Percentiles rank a stretch among this genome's conserved stretches.
Conservation (phyloP, 768 basidiomycete species). For the Serendipita sp. region DNA sequence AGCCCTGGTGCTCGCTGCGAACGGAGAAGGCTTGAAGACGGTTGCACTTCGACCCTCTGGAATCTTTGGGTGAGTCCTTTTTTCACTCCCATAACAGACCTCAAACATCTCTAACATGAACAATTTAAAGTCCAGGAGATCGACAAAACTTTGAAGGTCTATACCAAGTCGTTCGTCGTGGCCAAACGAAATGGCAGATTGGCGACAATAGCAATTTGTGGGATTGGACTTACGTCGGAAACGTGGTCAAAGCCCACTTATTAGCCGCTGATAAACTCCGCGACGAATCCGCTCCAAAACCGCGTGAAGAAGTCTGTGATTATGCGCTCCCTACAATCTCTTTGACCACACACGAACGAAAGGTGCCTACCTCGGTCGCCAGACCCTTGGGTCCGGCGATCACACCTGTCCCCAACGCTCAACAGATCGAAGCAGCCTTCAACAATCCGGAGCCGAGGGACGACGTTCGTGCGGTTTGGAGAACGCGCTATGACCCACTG, state of each 20-base stretch:
- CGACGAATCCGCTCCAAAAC: slow-evolving; percentile 19
- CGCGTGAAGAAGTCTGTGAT: slow-evolving; percentile 22
- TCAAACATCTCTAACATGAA: background rate
- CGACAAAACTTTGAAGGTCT: slow-evolving; percentile 72
- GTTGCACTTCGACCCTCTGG: slow-evolving; percentile 85
- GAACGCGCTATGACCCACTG: slow-evolving; percentile 72
- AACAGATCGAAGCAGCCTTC: slow-evolving; percentile 42
- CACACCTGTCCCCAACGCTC: slow-evolving; percentile 39
- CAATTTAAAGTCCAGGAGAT: slow-evolving; percentile 59
- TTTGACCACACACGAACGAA: slow-evolving; percentile 43
- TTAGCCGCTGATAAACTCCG: slow-evolving; percentile 78
- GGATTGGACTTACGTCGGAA: slow-evolving; percentile 94
- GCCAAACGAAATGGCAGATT: slow-evolving; percentile 84
- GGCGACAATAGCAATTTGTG: slow-evolving; percentile 87
- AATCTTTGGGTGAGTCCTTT: slow-evolving; percentile 68
- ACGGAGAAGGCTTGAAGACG: slow-evolving; percentile 71
- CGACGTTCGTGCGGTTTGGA: slow-evolving; percentile 34
- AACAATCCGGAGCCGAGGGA: slow-evolving; percentile 20
- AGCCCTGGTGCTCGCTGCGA: slow-evolving; percentile 64
- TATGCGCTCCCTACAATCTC: slow-evolving; percentile 43
- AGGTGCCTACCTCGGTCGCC: slow-evolving; percentile 62
- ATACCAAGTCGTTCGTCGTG: slow-evolving; percentile 57
- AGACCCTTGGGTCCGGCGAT: slow-evolving; percentile 75
- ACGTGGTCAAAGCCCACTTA: slow-evolving; percentile 85
- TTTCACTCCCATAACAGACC: background rate